phyloP scores from a whole-genome alignment of 805 yeast genomes.

The Wickerhamiella alocasiicola region DNA sequence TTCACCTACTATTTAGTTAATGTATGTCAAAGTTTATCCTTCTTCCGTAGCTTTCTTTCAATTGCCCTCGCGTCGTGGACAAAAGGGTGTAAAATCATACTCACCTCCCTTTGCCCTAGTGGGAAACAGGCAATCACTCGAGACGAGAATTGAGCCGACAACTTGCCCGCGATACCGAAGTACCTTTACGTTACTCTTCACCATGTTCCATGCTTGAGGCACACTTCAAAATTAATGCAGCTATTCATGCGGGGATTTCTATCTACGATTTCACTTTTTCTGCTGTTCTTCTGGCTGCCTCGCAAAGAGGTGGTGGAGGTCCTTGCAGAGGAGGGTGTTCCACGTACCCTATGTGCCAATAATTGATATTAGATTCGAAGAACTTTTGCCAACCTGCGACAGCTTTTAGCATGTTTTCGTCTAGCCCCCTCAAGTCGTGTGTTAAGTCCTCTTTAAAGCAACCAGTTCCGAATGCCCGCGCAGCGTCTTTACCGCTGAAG shows the following conservation, averaged over 20 bases:
- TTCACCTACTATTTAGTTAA: too few relatives aligned
- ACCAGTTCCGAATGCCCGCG: constrained; percentile 60
- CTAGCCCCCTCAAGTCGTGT: constrained; percentile 53
- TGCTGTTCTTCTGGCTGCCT: constrained; percentile 10
- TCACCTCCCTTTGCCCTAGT: too few relatives aligned
- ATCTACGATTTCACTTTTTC: not conserved
- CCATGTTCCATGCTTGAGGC: not conserved
- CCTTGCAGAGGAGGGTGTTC: constrained; percentile 35
- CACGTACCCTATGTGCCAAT: constrained; percentile 55
- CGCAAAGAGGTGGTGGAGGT: constrained; percentile 41
- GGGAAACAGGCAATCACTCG: too few relatives aligned
- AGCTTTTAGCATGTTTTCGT: constrained; percentile 31
- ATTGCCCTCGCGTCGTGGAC: too few relatives aligned
- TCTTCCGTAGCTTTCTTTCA: too few relatives aligned
- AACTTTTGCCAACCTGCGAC: constrained; percentile 42
- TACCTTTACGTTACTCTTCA: too few relatives aligned
- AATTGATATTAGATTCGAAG: constrained; percentile 34
- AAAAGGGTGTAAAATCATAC: too few relatives aligned
- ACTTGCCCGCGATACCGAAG: too few relatives aligned
- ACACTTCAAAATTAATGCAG: not conserved
- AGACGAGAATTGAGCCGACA: too few relatives aligned
- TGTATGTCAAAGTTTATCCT: too few relatives aligned
- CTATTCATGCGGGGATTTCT: not conserved
- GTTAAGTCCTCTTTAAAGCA: constrained; percentile 53
- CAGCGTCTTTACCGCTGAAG: constrained; percentile 54